Evolutionary conservation across 2,329 filamentous ascomycete genomes (phyloP).

Genomic region (Westerdykella aurantiaca): DNA sequence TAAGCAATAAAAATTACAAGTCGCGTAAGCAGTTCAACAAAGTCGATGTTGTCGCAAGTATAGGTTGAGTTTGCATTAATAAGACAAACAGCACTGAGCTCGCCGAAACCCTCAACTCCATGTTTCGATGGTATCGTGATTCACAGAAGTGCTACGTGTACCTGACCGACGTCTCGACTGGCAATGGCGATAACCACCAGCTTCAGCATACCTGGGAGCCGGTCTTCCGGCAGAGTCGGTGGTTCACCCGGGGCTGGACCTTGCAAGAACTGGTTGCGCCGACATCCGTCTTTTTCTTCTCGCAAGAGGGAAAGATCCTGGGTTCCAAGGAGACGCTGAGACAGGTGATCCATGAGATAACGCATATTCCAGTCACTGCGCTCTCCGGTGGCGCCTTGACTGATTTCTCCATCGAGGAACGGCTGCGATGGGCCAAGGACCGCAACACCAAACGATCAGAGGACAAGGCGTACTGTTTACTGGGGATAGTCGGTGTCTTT

Average conservation of each 20-base stretch:
- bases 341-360: no score
- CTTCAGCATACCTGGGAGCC: no score
- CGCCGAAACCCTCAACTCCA: conserved; percentile 1
- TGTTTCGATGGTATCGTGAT: conserved; percentile 7
- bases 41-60: no score
- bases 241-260: conserved; percentile 14
- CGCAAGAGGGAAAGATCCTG: background rate
- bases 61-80: conserved; percentile 12
- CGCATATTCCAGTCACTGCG: background rate
- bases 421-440: conserved; percentile 16
- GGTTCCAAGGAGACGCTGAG: no score
- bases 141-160: conserved; percentile 5
- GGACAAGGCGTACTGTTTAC: conserved; percentile 18
- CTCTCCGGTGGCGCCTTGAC: background rate
- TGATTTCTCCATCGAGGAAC: conserved; percentile 1
- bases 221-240: background rate
- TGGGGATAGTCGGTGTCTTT: conserved; percentile 16
- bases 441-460: conserved; percentile 15
- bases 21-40: no score
- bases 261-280: conserved; percentile 15
- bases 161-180: conserved; percentile 8
- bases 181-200: background rate
- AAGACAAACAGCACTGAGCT: conserved; percentile 2
- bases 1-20: no score
- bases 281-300: conserved; percentile 3